Evolutionary conservation across 495 filamentous ascomycete genomes (phyloP), one percentile per base, ranked within the genome.

Genomic region (Hyaloscypha bicolor): DNA sequence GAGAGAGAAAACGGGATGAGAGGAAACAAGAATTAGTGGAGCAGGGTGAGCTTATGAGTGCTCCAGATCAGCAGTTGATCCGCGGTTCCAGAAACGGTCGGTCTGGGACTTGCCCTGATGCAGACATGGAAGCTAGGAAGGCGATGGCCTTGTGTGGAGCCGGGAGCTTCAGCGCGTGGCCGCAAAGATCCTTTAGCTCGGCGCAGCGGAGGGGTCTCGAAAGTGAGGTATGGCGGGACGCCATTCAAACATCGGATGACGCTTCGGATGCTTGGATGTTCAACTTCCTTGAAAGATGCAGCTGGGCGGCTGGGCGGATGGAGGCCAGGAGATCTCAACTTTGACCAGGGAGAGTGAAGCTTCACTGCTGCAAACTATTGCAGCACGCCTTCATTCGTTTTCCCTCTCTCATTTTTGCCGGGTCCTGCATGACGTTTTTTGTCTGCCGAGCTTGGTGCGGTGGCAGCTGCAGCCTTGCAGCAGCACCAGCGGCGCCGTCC

Each of bases 141-240:
- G 55, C 55, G 58, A 52, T 58, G 42, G 55, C 55, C 42, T n/a
- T 42, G 31, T 55, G 57, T 61, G 64, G 64, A 61, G 65, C 32
- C 45, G 58, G 51, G 51, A 25, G 14, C 32, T 32, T 19, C 30
- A 37, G 56, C 30, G 56, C 56, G 42, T 60, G 51, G 58, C 65
- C 31, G 30, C 29, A 22, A 32, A 52, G 25, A 31, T 37, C 22
- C 31, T 51, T 68, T 60, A 53, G 61, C 53, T 60, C 60, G 66
- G 60, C 29, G 66, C 35, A 64, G 21, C 66, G 66, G 66, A 63
- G 59, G 65, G 52, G 51, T 42, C 39, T 48, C 14, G 30, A 39
- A 45, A 57, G 62, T 33, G 32, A 60, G 33, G 22, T 56, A 25
- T 8, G 53, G 21, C 35, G 35, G 35, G 35, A 37, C 12, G 35